These are phyloP conservation scores for Hymenoscyphus repandus DNA, from an alignment of 2,329 filamentous ascomycete species.

Conservation along the genomic window DNA sequence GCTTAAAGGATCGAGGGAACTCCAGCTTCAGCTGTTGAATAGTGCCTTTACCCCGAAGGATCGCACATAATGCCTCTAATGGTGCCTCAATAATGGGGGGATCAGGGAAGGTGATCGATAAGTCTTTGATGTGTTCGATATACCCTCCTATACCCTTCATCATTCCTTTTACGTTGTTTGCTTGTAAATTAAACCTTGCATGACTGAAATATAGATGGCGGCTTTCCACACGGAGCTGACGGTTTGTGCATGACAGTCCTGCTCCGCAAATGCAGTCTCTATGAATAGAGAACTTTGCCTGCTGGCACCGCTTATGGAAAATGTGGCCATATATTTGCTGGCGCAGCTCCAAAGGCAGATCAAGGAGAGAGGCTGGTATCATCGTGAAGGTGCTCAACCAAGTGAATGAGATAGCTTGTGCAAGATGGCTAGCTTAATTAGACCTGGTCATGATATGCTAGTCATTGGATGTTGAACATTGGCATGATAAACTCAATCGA, in stretches of 20 bases:
- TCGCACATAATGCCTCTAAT: not conserved
- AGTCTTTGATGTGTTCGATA: slow-evolving; percentile 1
- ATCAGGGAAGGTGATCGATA: not conserved
- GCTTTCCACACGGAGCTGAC: slow-evolving; percentile 11
- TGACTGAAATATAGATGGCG: slow-evolving; percentile 9
- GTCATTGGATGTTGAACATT: too few relatives aligned
- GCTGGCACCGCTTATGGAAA: slow-evolving; percentile 4
- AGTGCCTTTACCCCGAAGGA: not conserved
- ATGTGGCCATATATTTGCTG: slow-evolving; percentile 15
- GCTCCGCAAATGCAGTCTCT: slow-evolving; percentile 13
- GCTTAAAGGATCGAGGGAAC: too few relatives aligned
- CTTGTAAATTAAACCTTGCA: slow-evolving; percentile 10
- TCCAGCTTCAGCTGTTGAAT: not conserved
- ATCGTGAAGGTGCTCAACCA: too few relatives aligned
- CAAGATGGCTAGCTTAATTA: too few relatives aligned
- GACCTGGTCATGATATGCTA: too few relatives aligned
- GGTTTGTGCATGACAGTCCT: slow-evolving; percentile 10
- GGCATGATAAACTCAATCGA: too few relatives aligned
- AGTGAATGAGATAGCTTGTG: too few relatives aligned
- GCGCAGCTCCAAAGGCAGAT: slow-evolving; percentile 16
- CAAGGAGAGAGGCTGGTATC: slow-evolving; percentile 1
- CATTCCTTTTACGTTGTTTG: slow-evolving; percentile 2
- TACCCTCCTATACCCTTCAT: slow-evolving; percentile 4
- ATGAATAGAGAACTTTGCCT: not conserved
- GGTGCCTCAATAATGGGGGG: too few relatives aligned